Evolutionary conservation across 2,329 filamentous ascomycete genomes (phyloP).

Genomic region (Venturia nashicola): DNA sequence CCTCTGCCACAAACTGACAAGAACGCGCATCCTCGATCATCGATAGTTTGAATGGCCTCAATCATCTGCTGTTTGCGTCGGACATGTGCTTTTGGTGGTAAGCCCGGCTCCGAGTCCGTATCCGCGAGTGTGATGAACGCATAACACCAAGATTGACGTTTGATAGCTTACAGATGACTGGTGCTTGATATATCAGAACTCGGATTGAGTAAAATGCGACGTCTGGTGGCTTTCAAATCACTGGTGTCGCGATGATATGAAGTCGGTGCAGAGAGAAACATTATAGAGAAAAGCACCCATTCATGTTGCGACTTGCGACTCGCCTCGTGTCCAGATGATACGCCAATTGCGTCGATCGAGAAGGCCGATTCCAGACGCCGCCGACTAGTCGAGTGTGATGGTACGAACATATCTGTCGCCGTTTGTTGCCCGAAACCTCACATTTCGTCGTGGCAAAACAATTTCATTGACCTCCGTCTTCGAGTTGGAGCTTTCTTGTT

Average conservation of each 20-base stretch:
- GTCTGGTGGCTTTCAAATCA: not conserved
- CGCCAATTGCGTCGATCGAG: not conserved
- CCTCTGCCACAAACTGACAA: not conserved
- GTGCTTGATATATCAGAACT: not conserved
- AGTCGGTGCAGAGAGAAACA: not conserved
- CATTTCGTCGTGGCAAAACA: too few relatives aligned
- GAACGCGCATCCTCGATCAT: not conserved
- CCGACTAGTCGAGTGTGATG: too few relatives aligned
- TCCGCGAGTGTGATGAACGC: not conserved
- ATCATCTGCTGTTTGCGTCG: not conserved
- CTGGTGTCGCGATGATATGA: not conserved
- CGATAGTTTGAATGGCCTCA: not conserved
- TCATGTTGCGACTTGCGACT: too few relatives aligned
- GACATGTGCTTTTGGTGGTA: not conserved
- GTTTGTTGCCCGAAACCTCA: too few relatives aligned
- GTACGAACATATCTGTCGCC: too few relatives aligned
- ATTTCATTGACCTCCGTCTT: not conserved
- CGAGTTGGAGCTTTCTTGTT: not conserved
- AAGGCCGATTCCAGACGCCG: not conserved
- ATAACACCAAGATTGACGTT: not conserved
- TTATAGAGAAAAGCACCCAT: too few relatives aligned
- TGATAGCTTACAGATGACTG: not conserved
- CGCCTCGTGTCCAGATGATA: not conserved
- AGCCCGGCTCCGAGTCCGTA: not conserved
- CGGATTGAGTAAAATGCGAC: not conserved